A percentile compares a stretch with the other conserved stretches of the same genome.
Conservation (phyloP, 2,329 filamentous ascomycete genomes). For the Scedosporium dehoogii region DNA sequence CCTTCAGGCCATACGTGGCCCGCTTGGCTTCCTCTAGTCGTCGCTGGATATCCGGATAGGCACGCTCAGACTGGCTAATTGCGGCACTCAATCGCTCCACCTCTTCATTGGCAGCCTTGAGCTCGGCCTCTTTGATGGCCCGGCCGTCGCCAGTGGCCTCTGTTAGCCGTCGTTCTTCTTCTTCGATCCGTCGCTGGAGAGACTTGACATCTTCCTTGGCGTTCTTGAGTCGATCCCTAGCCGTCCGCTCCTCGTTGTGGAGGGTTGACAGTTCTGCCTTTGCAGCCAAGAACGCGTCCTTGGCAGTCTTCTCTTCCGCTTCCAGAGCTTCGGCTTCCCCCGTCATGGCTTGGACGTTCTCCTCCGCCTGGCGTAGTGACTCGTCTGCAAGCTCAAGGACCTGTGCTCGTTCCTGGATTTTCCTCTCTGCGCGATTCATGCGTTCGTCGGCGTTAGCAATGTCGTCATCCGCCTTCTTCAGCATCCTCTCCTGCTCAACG, state of each 20-base stretch:
- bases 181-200: slow-evolving; percentile 36
- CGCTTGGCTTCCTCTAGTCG: not conserved
- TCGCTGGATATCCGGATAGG: not conserved
- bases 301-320: slow-evolving; percentile 26
- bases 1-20: not conserved
- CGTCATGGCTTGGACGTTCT: slow-evolving; percentile 29
- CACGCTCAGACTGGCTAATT: slow-evolving; percentile 8
- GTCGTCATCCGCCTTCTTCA: slow-evolving; percentile 25
- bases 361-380: slow-evolving; percentile 27
- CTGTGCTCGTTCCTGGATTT: slow-evolving; percentile 33
- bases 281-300: slow-evolving; percentile 39
- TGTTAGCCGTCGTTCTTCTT: slow-evolving; percentile 52
- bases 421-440: slow-evolving; percentile 18
- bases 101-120: slow-evolving; percentile 28
- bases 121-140: slow-evolving; percentile 49
- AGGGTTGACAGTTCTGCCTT: slow-evolving; percentile 43
- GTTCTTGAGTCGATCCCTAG: slow-evolving; percentile 46
- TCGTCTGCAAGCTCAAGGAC: slow-evolving; percentile 36
- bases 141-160: slow-evolving; percentile 62
- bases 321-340: slow-evolving; percentile 36
- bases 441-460: slow-evolving; percentile 15
- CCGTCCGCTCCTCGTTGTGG: slow-evolving; percentile 55
- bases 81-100: slow-evolving; percentile 20
- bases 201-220: slow-evolving; percentile 37
- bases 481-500: slow-evolving; percentile 55